These are phyloP conservation scores for Aristolochia californica DNA, from an alignment of 164 flowering plant species.

Conservation along the genomic window DNA sequence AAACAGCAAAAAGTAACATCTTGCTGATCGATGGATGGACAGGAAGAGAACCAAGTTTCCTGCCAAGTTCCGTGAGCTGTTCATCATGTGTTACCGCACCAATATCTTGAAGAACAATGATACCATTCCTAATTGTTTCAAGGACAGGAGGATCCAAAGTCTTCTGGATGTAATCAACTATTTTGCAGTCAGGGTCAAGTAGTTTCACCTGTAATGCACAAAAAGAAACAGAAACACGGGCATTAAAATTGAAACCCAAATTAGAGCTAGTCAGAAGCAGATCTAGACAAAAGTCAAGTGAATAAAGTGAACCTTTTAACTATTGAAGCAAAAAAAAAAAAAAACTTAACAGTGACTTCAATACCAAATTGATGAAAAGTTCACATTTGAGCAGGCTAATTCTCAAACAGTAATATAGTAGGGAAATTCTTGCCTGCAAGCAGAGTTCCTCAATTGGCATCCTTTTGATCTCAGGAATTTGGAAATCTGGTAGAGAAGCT, in stretches of 20 bases:
- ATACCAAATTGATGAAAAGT: no score
- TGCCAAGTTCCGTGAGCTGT: constrained; percentile 73
- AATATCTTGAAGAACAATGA: constrained; percentile 68
- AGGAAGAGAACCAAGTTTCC: constrained; percentile 69
- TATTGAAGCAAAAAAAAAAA: no score
- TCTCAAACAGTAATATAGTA: no score
- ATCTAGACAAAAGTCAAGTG: no score
- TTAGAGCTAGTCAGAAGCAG: no score
- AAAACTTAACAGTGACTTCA: no score
- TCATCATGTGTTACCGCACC: constrained; percentile 79
- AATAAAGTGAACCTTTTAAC: no score
- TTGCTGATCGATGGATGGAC: constrained; percentile 89
- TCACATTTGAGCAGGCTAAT: no score
- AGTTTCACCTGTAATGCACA: constrained; percentile 59
- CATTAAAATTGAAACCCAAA: not conserved
- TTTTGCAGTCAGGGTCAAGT: constrained; percentile 61
- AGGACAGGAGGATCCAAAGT: constrained; percentile 78
- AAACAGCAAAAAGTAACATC: constrained; percentile 80
- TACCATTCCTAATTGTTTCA: constrained; percentile 71
- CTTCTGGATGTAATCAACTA: constrained; percentile 59
- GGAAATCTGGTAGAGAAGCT: constrained; percentile 66
- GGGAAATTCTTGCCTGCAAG: constrained; percentile 52
- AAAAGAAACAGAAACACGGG: not conserved
- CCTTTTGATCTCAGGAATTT: constrained; percentile 87
- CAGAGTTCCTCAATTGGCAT: constrained; percentile 94